Evolutionary conservation across 140 eudicot species (phyloP).

Genomic region (Bidens hawaiensis): DNA sequence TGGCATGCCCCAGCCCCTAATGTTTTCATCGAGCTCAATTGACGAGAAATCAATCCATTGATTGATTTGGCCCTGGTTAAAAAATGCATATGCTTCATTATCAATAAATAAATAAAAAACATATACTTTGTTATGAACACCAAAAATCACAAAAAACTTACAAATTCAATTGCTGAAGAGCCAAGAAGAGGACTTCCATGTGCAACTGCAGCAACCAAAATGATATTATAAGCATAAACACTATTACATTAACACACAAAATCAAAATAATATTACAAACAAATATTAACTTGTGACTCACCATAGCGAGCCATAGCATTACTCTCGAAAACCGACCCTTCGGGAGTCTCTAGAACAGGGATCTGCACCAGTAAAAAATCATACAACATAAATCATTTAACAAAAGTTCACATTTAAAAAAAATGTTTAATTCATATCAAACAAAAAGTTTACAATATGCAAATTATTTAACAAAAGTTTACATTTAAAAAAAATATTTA

Average conservation of each 20-base stretch:
- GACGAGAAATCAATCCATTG: constrained; percentile 35
- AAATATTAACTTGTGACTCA: background rate
- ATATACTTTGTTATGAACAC: background rate
- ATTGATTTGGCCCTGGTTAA: constrained; percentile 59
- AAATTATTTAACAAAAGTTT: too few species aligned
- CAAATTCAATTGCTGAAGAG: constrained; percentile 60
- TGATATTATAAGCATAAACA: background rate
- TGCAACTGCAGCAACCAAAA: constrained; percentile 42
- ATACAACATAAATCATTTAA: background rate
- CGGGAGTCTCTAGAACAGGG: constrained; percentile 84
- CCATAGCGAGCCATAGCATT: constrained; percentile 88
- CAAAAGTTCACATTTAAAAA: too few species aligned
- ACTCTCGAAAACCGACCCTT: constrained; percentile 79
- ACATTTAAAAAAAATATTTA: too few species aligned
- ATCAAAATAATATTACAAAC: background rate
- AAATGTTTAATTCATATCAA: background rate
- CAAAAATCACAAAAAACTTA: constrained; percentile 17
- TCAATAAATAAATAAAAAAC: background rate
- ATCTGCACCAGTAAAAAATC: constrained; percentile 33
- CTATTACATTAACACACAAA: too few species aligned
- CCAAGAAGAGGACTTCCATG: constrained; percentile 52
- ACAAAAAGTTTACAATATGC: too few species aligned
- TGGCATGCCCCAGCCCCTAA: constrained; percentile 49
- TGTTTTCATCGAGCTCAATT: constrained; percentile 44
- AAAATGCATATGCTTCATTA: background rate